Percentiles rank a stretch among this genome's conserved stretches.
These are phyloP conservation scores for Cystobasidium tubakii DNA, from an alignment of 768 basidiomycete species.

Conservation along the genomic window DNA sequence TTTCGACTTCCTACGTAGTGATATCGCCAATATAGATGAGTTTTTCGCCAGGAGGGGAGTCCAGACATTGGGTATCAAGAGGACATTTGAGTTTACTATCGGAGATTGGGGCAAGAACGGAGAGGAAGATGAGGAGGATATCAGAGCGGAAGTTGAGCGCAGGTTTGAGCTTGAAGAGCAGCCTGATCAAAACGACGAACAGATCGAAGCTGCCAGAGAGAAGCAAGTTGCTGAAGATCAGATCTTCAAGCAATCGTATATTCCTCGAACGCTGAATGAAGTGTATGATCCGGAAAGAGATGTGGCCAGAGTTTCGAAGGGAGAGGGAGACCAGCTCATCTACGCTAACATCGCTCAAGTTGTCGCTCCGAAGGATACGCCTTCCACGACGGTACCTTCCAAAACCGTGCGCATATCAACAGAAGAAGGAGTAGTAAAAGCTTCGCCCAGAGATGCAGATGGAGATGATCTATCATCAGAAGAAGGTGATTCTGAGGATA, in stretches of 20 bases:
- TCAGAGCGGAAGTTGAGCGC: constrained; percentile 39
- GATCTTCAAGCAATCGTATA: constrained; percentile 83
- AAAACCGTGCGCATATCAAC: constrained; percentile 1
- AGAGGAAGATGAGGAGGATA: constrained; percentile 40
- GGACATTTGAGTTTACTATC: constrained; percentile 84
- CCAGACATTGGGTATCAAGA: constrained; percentile 66
- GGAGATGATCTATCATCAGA: constrained; percentile 46
- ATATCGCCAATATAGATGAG: constrained; percentile 86
- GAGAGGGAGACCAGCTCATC: constrained; percentile 68
- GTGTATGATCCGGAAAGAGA: constrained; percentile 93
- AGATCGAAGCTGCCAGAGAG: constrained; percentile 38
- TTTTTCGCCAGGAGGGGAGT: constrained; percentile 77
- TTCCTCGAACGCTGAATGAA: constrained; percentile 84
- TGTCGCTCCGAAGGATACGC: constrained; percentile 36
- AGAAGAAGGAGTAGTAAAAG: not conserved
- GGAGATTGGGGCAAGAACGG: constrained; percentile 35
- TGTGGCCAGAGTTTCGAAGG: constrained; percentile 65
- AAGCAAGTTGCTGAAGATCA: constrained; percentile 65
- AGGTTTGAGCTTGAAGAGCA: constrained; percentile 33
- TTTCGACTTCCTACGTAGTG: constrained; percentile 88
- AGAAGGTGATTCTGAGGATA: constrained; percentile 50
- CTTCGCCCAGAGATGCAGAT: constrained; percentile 43
- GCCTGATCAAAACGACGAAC: constrained; percentile 42
- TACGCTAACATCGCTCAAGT: constrained; percentile 83
- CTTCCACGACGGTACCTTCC: not conserved